Conservation (phyloP, 148 eudicot genomes). For the Mesembryanthemum crystallinum region DNA sequence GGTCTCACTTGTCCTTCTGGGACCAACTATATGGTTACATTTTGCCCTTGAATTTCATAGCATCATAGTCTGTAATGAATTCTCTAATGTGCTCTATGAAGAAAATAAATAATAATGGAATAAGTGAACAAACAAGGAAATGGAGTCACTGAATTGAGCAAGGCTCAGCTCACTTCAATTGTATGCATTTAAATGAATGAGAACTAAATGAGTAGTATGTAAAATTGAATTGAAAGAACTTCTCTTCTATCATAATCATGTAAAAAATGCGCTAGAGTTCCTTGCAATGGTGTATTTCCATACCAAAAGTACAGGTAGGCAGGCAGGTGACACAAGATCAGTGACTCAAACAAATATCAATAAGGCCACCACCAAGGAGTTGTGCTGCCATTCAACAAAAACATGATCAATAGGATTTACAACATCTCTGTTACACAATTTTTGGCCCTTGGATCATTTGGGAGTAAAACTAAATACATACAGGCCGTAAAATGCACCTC, state of each 20-base stretch:
- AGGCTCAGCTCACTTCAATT: too few relatives aligned
- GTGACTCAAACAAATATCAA: neutral
- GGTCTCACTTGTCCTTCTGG: slow-evolving; percentile 43
- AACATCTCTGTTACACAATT: neutral
- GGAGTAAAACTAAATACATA: too few relatives aligned
- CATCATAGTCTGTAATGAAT: neutral
- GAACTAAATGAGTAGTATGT: too few relatives aligned
- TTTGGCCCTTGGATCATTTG: neutral
- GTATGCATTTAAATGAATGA: too few relatives aligned
- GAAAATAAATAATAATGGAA: neutral
- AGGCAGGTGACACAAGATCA: too few relatives aligned
- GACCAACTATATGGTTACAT: slow-evolving; percentile 30
- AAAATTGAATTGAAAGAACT: too few relatives aligned
- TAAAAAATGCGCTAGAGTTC: neutral
- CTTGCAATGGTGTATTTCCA: neutral
- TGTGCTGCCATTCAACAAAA: neutral
- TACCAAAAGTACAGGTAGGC: too few relatives aligned
- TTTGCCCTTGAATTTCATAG: slow-evolving; percentile 16
- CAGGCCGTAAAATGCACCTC: neutral
- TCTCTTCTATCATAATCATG: neutral
- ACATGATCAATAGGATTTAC: neutral
- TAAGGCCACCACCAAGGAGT: too few relatives aligned
- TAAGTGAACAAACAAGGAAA: neutral
- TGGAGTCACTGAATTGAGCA: too few relatives aligned
- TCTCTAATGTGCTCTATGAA: too few relatives aligned